Percentiles rank a stretch among this genome's conserved stretches.
phyloP scores from a whole-genome alignment of 441 rosid genomes.

The Populus hybrid region DNA sequence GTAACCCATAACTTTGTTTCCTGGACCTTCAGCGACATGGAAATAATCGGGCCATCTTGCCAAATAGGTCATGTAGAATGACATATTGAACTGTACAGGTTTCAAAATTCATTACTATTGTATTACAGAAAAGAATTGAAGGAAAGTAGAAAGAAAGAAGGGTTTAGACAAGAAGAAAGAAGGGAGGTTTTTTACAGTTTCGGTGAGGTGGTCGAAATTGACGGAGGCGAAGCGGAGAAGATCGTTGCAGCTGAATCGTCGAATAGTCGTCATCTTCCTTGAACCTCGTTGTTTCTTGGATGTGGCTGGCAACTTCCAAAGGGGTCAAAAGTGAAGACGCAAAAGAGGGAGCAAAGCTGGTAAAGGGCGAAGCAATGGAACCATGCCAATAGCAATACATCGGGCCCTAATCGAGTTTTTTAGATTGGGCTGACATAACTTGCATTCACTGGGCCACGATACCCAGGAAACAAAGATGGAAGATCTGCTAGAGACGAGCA shows the following conservation, averaged over 20 bases:
- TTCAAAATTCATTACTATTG: background rate
- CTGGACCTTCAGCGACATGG: conserved; percentile 87
- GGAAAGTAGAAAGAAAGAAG: background rate
- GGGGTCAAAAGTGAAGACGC: background rate
- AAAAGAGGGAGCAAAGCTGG: background rate
- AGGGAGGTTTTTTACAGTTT: conserved; percentile 49
- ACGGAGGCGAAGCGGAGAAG: conserved; percentile 88
- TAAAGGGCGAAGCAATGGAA: background rate
- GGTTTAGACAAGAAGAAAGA: background rate
- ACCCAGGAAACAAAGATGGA: background rate
- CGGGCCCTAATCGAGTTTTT: background rate
- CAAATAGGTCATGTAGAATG: conserved; percentile 93
- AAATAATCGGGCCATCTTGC: conserved; percentile 98
- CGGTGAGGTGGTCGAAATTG: conserved; percentile 93
- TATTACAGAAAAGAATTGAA: background rate
- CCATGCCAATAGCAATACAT: background rate
- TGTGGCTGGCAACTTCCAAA: background rate
- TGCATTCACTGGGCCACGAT: background rate
- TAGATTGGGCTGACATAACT: no score
- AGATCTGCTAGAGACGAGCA: background rate
- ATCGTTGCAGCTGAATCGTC: conserved; percentile 91
- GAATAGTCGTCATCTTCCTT: conserved; percentile 69
- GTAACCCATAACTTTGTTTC: conserved; percentile 81
- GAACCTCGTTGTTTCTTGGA: background rate
- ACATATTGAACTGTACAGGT: conserved; percentile 77